A percentile compares a stretch with the other conserved stretches of the same genome.
These are phyloP conservation scores for Ceratobasidium sp. DNA, from an alignment of 1,284 basidiomycete genomes.

Conservation along the genomic window DNA sequence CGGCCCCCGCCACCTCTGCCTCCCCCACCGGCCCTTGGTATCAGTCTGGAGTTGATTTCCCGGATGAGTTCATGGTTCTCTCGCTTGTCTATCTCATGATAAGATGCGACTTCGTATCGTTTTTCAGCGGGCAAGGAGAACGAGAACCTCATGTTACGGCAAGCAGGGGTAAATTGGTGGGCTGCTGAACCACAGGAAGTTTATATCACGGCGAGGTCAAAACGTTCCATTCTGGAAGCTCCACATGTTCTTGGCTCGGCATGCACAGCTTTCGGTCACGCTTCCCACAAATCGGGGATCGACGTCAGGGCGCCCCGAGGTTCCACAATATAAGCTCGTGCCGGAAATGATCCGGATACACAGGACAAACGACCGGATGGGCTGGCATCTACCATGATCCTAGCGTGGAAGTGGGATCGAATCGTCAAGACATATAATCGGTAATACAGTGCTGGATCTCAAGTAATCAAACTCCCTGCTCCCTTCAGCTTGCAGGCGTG, in stretches of 20 bases:
- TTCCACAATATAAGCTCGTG: no score
- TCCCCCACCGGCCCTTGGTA: conserved; percentile 20
- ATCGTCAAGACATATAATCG: no score
- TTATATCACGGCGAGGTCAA: no score
- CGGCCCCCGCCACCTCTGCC: conserved; percentile 8
- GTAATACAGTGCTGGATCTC: no score
- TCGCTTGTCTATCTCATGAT: conserved; percentile 17
- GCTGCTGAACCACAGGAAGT: neutral
- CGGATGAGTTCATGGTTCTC: conserved; percentile 17
- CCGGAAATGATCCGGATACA: no score
- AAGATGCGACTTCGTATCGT: neutral
- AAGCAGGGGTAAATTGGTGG: neutral
- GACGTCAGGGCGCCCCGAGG: no score
- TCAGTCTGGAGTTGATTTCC: conserved; percentile 20
- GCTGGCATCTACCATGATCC: no score
- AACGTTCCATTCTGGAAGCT: neutral
- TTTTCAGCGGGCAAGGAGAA: neutral
- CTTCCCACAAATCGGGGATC: neutral
- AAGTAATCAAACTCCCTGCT: no score
- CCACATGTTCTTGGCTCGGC: neutral
- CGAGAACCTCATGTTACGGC: conserved; percentile 9
- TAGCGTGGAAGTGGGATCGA: no score
- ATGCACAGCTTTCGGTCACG: neutral
- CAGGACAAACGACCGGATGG: no score
- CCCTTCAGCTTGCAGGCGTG: no score